Percentiles rank a stretch among this genome's conserved stretches.
phyloP scores from a whole-genome alignment of 306 rosid species.

The Aeschynomene evenia region DNA sequence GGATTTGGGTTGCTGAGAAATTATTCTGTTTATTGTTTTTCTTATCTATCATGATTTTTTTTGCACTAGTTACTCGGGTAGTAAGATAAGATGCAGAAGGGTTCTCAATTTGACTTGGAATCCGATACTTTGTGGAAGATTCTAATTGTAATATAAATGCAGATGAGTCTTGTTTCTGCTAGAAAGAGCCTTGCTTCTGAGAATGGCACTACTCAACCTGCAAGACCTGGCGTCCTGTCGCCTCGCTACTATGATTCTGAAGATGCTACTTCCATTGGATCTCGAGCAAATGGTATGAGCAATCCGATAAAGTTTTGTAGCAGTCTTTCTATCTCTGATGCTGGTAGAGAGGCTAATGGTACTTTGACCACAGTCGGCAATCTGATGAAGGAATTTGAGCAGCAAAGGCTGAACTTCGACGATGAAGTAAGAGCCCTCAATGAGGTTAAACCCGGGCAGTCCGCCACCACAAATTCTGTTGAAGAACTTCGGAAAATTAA shows the following conservation, averaged over 20 bases:
- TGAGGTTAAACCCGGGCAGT: constrained; percentile 56
- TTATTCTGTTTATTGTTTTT: constrained; percentile 6
- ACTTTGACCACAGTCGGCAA: constrained; percentile 53
- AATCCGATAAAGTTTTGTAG: constrained; percentile 57
- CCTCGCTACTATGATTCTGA: constrained; percentile 67
- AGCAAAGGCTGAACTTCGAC: constrained; percentile 56
- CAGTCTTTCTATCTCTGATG: constrained; percentile 40
- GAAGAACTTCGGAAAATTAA: constrained; percentile 76
- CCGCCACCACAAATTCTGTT: constrained; percentile 36
- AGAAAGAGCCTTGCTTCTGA: constrained; percentile 72
- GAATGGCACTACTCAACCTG: constrained; percentile 47
- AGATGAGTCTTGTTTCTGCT: constrained; percentile 89
- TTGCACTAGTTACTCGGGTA: not conserved
- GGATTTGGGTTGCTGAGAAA: constrained; percentile 4
- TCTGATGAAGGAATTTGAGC: constrained; percentile 86
- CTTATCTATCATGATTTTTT: not conserved
- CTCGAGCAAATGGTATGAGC: constrained; percentile 69
- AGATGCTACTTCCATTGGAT: constrained; percentile 60
- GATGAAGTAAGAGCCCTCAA: constrained; percentile 62
- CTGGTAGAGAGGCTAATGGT: constrained; percentile 59
- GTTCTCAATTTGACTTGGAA: not conserved
- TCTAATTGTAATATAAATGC: constrained; percentile 39
- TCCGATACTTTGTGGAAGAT: not conserved
- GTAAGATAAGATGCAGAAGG: not conserved
- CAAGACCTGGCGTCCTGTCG: constrained; percentile 43